Percentiles rank a stretch among this genome's conserved stretches.
Evolutionary conservation across 2,329 filamentous ascomycete genomes (phyloP).

Genomic region (Pseudogymnoascus sp.): DNA sequence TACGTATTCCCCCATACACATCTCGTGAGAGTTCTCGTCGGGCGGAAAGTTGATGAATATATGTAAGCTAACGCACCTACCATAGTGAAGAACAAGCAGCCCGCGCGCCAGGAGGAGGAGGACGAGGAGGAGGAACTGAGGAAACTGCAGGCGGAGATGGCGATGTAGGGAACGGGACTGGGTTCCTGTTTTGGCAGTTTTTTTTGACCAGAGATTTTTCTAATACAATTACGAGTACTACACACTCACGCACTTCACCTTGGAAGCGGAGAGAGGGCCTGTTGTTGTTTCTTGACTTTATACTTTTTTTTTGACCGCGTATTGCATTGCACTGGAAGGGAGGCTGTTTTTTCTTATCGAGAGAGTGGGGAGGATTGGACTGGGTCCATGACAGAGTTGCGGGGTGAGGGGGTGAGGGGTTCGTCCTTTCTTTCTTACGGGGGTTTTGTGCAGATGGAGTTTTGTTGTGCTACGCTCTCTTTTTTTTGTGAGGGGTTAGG

Average conservation of each 20-base stretch:
- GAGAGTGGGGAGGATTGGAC: background rate
- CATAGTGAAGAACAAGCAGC: conserved; percentile 43
- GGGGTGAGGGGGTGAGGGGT: background rate
- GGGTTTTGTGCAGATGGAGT: background rate
- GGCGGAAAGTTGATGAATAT: no score
- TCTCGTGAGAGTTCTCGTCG: no score
- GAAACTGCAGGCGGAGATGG: conserved; percentile 95
- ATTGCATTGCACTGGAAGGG: background rate
- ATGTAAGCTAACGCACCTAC: background rate
- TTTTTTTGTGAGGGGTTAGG: background rate
- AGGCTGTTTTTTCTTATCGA: background rate
- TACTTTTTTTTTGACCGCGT: background rate
- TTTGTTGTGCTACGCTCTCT: no score
- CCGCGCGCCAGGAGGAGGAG: conserved; percentile 59
- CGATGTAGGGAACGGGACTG: conserved; percentile 57
- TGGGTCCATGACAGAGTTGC: background rate
- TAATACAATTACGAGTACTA: background rate
- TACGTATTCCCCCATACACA: conserved; percentile 42
- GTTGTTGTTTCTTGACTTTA: background rate
- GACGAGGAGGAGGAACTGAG: conserved; percentile 93
- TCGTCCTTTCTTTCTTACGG: background rate
- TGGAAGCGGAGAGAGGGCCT: background rate
- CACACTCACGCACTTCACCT: background rate
- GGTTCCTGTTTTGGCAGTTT: no score
- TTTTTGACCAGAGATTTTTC: background rate